Evolutionary conservation across 1,139 yeast genomes (phyloP), one percentile per base, ranked within the genome.

Genomic region (Hyphopichia buzzinii): DNA sequence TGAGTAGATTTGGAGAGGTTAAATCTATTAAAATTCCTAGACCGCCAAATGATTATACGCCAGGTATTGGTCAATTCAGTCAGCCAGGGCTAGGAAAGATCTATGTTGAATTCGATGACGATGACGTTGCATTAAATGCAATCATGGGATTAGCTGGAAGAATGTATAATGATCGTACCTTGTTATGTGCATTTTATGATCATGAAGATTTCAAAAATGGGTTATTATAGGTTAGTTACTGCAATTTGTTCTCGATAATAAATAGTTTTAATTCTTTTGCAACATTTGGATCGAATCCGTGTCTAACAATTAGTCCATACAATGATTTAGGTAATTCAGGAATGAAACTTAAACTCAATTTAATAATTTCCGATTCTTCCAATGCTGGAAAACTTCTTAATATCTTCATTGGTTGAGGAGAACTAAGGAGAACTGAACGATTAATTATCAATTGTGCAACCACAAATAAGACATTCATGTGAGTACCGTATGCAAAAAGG

Each of bases 401-500:
- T 14, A 85, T 57, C 33, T 81, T 71, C 85, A 88, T 88, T 14
- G 96, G 97, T 42, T 71, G 84, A 19, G 61, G 60, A 6, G 84
- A 72, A 15, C 64, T 62, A 40, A 89, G 58, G 12, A 89, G 62
- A 30, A 71, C 64, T 4, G 80, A 72, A 36, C 97, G 64, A 45
- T 84, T 81, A 35, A 83, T 67, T 11, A 86, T 80, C 31, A 89
- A 64, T 56, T 88, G 95, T 0, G 97, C 95, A 13, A 89, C 89
- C 8, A 89, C 79, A 48, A 89, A 85, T 25, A 90, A 64, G 22
- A 90, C 74, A 58, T 89, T 89, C 81, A 89, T 75, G 55, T 90
- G 96, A 21, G 86, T 78, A 0, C 97, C 97, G 52, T 87, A 89
- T 3, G 97, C 95, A 57, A 89, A 84, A 51, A 88, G 62, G 46